Evolutionary conservation across 371 early-diverging fungal genomes (phyloP).

Genomic region (Mortierella sp.): DNA sequence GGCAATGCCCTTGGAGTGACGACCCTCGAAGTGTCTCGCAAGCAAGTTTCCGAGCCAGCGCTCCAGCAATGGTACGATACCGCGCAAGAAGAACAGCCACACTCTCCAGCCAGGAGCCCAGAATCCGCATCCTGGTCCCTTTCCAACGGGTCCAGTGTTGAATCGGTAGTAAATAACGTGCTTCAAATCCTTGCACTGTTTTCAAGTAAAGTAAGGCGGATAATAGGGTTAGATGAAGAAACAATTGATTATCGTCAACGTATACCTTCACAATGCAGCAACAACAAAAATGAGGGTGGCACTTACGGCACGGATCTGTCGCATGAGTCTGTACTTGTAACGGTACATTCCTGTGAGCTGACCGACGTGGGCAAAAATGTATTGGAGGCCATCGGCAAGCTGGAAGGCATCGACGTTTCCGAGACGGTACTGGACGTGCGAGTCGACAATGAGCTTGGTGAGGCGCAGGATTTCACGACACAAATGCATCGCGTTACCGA

Average conservation of each 20-base stretch:
- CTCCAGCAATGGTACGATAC: slow-evolving; percentile 97
- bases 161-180: slow-evolving; percentile 95
- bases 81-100: slow-evolving; percentile 99
- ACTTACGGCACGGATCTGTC: slow-evolving; percentile 93
- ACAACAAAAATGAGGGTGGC: not conserved
- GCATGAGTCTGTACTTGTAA: slow-evolving; percentile 99
- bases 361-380: slow-evolving; percentile 99
- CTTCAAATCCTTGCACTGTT: slow-evolving; percentile 91
- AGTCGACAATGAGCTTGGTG: slow-evolving; percentile 97
- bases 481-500: slow-evolving; percentile 98
- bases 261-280: not conserved
- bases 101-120: slow-evolving; percentile 99
- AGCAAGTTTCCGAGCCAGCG: slow-evolving; percentile 98
- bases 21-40: slow-evolving; percentile 98
- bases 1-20: slow-evolving; percentile 96
- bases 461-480: slow-evolving; percentile 97
- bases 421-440: slow-evolving; percentile 97
- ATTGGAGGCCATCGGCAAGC: slow-evolving; percentile 97
- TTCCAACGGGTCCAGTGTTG: slow-evolving; percentile 97
- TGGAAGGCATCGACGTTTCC: slow-evolving; percentile 98
- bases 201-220: not conserved
- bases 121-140: slow-evolving; percentile 98
- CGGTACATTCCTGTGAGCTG: slow-evolving; percentile 99
- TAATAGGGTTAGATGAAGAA: not conserved
- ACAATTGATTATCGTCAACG: not conserved